These are phyloP conservation scores for Tetracladium maxilliforme DNA, from an alignment of 2,329 filamentous ascomycete genomes.

Conservation along the genomic window DNA sequence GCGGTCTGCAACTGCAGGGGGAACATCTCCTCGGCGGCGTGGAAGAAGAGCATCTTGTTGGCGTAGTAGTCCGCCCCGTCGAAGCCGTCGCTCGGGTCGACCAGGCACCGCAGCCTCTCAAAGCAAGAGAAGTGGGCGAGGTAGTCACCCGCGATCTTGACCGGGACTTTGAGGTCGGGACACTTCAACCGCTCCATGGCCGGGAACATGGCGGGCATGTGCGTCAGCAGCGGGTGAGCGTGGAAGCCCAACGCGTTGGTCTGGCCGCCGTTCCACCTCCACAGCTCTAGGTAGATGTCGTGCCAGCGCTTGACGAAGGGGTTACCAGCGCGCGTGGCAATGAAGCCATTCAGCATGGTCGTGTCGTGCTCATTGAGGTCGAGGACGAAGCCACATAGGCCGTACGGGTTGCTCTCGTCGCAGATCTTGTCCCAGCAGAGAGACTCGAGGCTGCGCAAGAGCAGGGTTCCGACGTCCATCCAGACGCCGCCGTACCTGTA, in stretches of 20 bases:
- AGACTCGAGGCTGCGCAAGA: slow-evolving; percentile 22
- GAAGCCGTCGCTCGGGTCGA: slow-evolving; percentile 17
- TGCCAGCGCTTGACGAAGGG: slow-evolving; percentile 27
- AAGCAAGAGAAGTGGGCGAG: slow-evolving; percentile 14
- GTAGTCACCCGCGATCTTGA: slow-evolving; percentile 15
- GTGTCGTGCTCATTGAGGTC: slow-evolving; percentile 8
- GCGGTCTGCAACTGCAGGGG: slow-evolving; percentile 14
- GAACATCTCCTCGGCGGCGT: slow-evolving; percentile 12
- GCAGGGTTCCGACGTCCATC: slow-evolving; percentile 25
- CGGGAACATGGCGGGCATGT: slow-evolving; percentile 11
- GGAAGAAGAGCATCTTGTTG: slow-evolving; percentile 15
- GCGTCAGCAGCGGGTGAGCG: slow-evolving; percentile 14
- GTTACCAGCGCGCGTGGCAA: slow-evolving; percentile 24
- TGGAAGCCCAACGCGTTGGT: slow-evolving; percentile 16
- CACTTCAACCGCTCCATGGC: slow-evolving; percentile 9
- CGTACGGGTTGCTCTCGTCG: slow-evolving; percentile 18
- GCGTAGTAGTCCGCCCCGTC: slow-evolving; percentile 17
- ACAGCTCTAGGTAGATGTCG: slow-evolving; percentile 18
- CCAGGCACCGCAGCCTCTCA: slow-evolving; percentile 16
- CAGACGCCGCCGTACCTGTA: slow-evolving; percentile 25
- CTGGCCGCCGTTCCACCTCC: slow-evolving; percentile 17
- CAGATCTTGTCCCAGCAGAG: slow-evolving; percentile 25
- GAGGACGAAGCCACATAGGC: slow-evolving; percentile 15
- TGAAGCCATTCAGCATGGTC: slow-evolving; percentile 23
- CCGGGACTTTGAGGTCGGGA: slow-evolving; percentile 9